phyloP scores from a whole-genome alignment of 805 yeast species.

The Starmerella apicola region DNA sequence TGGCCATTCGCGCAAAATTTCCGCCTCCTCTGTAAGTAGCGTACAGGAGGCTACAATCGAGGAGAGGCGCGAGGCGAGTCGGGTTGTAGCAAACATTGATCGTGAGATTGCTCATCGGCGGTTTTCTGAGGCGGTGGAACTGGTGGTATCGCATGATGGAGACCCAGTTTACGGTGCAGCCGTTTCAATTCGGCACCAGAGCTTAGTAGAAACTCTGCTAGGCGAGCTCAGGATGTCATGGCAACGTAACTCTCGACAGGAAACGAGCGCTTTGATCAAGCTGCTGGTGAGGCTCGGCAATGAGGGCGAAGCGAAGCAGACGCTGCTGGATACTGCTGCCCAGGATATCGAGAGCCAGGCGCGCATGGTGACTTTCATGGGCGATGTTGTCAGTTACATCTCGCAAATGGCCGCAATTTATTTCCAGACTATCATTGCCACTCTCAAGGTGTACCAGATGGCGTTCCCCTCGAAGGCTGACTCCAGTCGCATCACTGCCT shows the following conservation, averaged over 20 bases:
- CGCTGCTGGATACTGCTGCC: slow-evolving; percentile 39
- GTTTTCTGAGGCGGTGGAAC: slow-evolving; percentile 35
- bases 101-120: slow-evolving; percentile 50
- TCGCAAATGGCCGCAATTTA: slow-evolving; percentile 51
- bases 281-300: slow-evolving; percentile 33
- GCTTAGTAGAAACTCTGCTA: slow-evolving; percentile 10
- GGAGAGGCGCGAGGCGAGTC: slow-evolving; percentile 44
- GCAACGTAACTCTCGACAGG: slow-evolving; percentile 1
- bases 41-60: slow-evolving; percentile 38
- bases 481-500: slow-evolving; percentile 54
- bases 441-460: slow-evolving; percentile 42
- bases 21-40: slow-evolving; percentile 32
- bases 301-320: slow-evolving; percentile 37
- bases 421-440: slow-evolving; percentile 47
- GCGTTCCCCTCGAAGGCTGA: slow-evolving; percentile 37
- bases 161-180: slow-evolving; percentile 4
- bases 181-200: slow-evolving; percentile 12
- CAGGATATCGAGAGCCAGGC: slow-evolving; percentile 37
- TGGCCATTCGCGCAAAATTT: slow-evolving; percentile 4
- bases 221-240: slow-evolving; percentile 7
- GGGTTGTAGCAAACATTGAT: slow-evolving; percentile 56
- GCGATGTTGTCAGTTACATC: slow-evolving; percentile 42
- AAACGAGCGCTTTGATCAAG: slow-evolving; percentile 21
- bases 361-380: slow-evolving; percentile 41
- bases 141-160: slow-evolving; percentile 7